Base-by-base conservation (phyloP, 192 early-diverging fungal genomes). In the Backusella macrospora region DNA sequence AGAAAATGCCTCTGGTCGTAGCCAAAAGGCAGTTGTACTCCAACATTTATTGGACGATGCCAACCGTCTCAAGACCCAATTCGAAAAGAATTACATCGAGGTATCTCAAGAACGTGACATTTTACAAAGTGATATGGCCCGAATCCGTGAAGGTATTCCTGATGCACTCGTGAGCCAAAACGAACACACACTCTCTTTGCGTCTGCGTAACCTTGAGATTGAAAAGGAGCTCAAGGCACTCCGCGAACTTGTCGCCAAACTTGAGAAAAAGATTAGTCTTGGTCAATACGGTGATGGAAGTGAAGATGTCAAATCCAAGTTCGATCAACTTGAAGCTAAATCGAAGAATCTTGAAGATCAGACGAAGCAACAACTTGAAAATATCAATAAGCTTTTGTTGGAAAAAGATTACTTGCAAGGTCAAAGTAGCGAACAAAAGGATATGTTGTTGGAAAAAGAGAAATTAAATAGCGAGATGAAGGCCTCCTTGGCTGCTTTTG, bases 341-440 rank as follows among this genome's bases (percentile, higher is more conserved):
- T 76, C 82, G 6, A 71, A 64, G 13, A 38, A 38, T 8, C 40
- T 86, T 26, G 83, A 86, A 66, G 78, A 77, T 15, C 76, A 82
- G 21, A 65, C 75, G 9, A 78, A 78, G 75, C 70, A 83, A 62
- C 76, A 82, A 13, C 72, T 87, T 15, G 73, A 81, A 39, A 82
- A 85, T n/a, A 82, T 90, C 80, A 87, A 84, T 72, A 83, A 81
- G 39, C 79, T 90, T 2, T 70, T 85, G 47, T 70, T 79, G 1
- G 91, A 92, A 74, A 90, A 90, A 77, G 85, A 87, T 37, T 42
- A 74, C 44, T 75, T 92, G 29, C 82, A 90, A 14, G 76, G 71
- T 55, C 52, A 76, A 6, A 75, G 79, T 26, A 74, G 85, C 14
- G 90, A 91, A 68, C 75, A 85, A 44, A 86, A 87, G 9, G 88